Base-by-base conservation (phyloP, 192 early-diverging fungal species). In the Allomyces macrogynus region DNA sequence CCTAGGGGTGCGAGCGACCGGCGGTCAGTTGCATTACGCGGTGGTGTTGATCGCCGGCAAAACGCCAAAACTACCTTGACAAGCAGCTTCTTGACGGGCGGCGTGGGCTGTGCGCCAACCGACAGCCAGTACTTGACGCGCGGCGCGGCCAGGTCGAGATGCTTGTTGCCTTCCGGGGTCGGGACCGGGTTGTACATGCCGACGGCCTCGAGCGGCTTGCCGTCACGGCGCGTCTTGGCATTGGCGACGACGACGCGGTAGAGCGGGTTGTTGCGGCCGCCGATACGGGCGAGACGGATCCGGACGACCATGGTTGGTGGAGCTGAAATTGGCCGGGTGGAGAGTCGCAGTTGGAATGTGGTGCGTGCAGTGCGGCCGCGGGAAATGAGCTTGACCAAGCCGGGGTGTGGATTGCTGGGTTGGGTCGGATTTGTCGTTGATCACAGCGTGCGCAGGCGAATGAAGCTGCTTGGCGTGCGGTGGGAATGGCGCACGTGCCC, bases 111-210 rank as follows among this genome's bases (percentile, higher is more conserved):
- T n/a, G 95, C 95, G 10, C 95, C 95, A 24, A 91, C 90, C 22
- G 86, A 87, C 60, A 99, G 75, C 95, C 95, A 99, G 74, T 99
- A 93, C 74, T 97, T 94, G 72, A 88, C 87, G 42, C 93, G 85
- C 43, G 86, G 88, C 74, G 84, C 78, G 69, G 94, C 85, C 62
- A 95, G 75, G 43, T 88, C 85, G 57, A 99, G 76, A 54, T 88
- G 86, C 73, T 97, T 96, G 63, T 82, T 75, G 23, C 86, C 86
- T 18, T 73, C 68, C 18, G 68, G 68, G 67, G 85, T 74, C n/a
- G 92, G 89, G 60, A 92, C 73, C 27, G 93, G 91, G 71, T 87
- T 88, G 77, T 86, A 99, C 24, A 86, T 89, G 67, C 95, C 95
- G 32, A 99, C 78, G 65, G 85, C 75, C 73, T 96, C 95, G 44